Evolutionary conservation across 2,329 filamentous ascomycete genomes (phyloP), one percentile per base, ranked within the genome.

Genomic region (Stagonosporopsis chrysanthemi): DNA sequence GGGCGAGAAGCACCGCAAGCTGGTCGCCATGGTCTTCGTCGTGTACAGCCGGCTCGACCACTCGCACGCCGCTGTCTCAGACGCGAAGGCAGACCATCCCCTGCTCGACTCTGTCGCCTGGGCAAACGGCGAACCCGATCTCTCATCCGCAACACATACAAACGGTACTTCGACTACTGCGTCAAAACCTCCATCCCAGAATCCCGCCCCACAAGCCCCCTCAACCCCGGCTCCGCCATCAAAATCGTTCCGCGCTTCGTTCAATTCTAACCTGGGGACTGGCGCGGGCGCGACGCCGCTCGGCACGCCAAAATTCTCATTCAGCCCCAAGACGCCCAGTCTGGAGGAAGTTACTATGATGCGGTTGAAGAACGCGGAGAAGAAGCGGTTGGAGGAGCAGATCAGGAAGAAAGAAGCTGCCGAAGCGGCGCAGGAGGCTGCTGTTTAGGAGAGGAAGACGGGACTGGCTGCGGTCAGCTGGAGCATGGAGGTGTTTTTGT

Each of bases 41-140:
- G 79, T 87, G 14, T 88, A 83, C 70, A 74, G 77, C 3, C 85
- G 84, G 4, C 80, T 88, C 33, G 83, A 86, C 44, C 80, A 82
- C 51, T 84, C 85, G 0, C 82, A 86, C 65, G 79, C 83, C 3
- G 84, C 84, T 8, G 81, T 87, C 2, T 67, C 80, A 39, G 83
- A 86, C 61, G 79, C 77, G n/a, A 77, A 77, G 28, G 66, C 65
- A 1, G 79, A 81, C 33, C 84, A 81, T 76, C 74, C 77, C 6
- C 57, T 77, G 8, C 79, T 87, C 23, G 82, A 86, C 31, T 82
- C 79, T 12, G 81, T 87, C 1, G 75, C 72, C 40, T 87, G 85
- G 85, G 83, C 82, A 4, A 78, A 76, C 19, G 81, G 79, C 56
- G 81, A 84, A 53, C 83, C 84, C 6, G 83, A 85, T 24, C 71